These are phyloP conservation scores for Potentilla sterilis DNA, from an alignment of 306 rosid genomes.

Conservation along the genomic window DNA sequence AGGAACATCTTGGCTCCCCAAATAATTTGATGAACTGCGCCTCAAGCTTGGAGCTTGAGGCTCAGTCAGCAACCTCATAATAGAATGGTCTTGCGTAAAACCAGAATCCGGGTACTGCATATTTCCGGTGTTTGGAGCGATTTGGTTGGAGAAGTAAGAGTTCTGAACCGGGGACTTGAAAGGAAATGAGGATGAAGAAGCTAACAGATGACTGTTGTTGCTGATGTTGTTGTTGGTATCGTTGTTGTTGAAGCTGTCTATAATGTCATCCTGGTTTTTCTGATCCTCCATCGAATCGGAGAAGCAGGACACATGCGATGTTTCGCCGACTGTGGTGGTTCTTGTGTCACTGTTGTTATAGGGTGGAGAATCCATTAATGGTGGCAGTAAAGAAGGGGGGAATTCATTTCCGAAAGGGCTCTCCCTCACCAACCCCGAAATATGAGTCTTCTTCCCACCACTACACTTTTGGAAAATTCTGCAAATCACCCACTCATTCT, in stretches of 20 bases:
- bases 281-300: slow-evolving; percentile 47
- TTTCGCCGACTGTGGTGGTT: slow-evolving; percentile 21
- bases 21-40: slow-evolving; percentile 8
- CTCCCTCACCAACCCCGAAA: slow-evolving; percentile 38
- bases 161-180: neutral
- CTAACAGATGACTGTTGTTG: slow-evolving; percentile 8
- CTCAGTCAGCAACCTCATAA: slow-evolving; percentile 43
- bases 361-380: slow-evolving; percentile 62
- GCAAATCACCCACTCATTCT: slow-evolving; percentile 89
- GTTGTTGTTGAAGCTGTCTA: slow-evolving; percentile 19
- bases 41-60: slow-evolving; percentile 28
- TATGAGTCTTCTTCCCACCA: slow-evolving; percentile 43
- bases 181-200: slow-evolving; percentile 29
- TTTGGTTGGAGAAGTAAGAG: slow-evolving; percentile 6
- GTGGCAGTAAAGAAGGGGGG: slow-evolving; percentile 39
- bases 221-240: neutral
- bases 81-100: slow-evolving; percentile 37
- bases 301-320: slow-evolving; percentile 67
- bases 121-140: slow-evolving; percentile 22
- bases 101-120: slow-evolving; percentile 27
- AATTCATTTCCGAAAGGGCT: slow-evolving; percentile 29
- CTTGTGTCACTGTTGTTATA: slow-evolving; percentile 42
- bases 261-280: slow-evolving; percentile 26
- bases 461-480: slow-evolving; percentile 56
- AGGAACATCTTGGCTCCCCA: slow-evolving; percentile 39